These are phyloP conservation scores for Aurinia saxatilis DNA, from an alignment of 345 rosid genomes.

Conservation along the genomic window DNA sequence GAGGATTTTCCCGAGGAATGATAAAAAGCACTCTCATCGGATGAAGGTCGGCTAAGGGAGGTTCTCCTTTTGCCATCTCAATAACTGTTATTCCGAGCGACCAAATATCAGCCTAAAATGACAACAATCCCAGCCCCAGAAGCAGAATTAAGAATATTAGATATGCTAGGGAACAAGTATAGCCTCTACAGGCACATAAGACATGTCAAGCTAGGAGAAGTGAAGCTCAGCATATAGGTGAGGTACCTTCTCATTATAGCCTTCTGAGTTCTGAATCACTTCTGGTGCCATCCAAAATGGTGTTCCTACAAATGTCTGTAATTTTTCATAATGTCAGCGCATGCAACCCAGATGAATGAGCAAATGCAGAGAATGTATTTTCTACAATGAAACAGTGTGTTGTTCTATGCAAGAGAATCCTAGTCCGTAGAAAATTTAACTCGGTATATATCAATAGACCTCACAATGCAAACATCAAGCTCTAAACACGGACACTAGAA, in stretches of 20 bases:
- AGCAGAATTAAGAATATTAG: not conserved
- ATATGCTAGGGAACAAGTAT: not conserved
- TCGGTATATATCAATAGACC: not conserved
- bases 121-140: constrained; percentile 11
- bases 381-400: not conserved
- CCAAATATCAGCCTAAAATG: constrained; percentile 95
- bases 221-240: not conserved
- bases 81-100: constrained; percentile 96
- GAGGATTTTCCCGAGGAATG: constrained; percentile 96
- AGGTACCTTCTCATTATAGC: constrained; percentile 89
- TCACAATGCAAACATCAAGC: not conserved
- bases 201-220: constrained; percentile 10
- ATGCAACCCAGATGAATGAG: constrained; percentile 14
- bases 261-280: constrained; percentile 96
- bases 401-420: not conserved
- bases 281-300: constrained; percentile 99
- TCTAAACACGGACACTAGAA: not conserved
- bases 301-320: constrained; percentile 98
- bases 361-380: not conserved
- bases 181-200: constrained; percentile 1
- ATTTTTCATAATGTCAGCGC: constrained; percentile 40
- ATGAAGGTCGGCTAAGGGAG: constrained; percentile 97
- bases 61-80: constrained; percentile 99
- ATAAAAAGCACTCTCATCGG: constrained; percentile 99
- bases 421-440: not conserved